Evolutionary conservation across 2,329 filamentous ascomycete species (phyloP), one percentile per base, ranked within the genome.

Genomic region (Verticillium zaregamsianum): DNA sequence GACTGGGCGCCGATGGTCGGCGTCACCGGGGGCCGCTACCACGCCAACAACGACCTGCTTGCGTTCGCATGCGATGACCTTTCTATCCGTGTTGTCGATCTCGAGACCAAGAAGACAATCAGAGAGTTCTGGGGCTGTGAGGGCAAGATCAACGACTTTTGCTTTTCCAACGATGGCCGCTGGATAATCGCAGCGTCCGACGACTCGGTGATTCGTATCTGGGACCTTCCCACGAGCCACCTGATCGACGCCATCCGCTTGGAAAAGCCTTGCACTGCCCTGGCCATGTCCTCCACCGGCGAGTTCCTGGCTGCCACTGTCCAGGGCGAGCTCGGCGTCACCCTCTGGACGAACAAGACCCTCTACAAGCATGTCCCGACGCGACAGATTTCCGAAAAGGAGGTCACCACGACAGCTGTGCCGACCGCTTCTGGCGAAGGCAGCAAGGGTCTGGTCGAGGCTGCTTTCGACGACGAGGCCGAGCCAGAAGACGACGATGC

Each of bases 191-290:
- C 93, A 25, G 90, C 93, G 14, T 93, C 92, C 0, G 88, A 90
- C 70, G 92, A 96, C 71, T 86, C 87, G 1, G 80, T 92, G 6
- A 80, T 97, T 58, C 87, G 95, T 52, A 86, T 98, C 8, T 99
- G 95, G 93, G 96, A 99, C 77, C 80, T 99, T 32, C 92, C 95
- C 0, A 99, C 96, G 0, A 94, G 93, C 31, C 94, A 99, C 76
- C 82, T 99, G 15, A 95, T 99, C 65, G 95, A 99, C 72, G 92
- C 91, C 3, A 93, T 99, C 76, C 87, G 87, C 62, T 85, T 96
- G 5, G 86, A 88, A 61, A 90, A 85, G 60, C 88, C 89, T 12
- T 97, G 93, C 73, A 95, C 88, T 17, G 89, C 92, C 2, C 80
- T 99, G 14, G 87, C 93, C 8, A 96, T 98, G 80, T 97, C 95